Base-by-base conservation (phyloP, 148 eudicot species). In the Vaccinium darrowii region DNA sequence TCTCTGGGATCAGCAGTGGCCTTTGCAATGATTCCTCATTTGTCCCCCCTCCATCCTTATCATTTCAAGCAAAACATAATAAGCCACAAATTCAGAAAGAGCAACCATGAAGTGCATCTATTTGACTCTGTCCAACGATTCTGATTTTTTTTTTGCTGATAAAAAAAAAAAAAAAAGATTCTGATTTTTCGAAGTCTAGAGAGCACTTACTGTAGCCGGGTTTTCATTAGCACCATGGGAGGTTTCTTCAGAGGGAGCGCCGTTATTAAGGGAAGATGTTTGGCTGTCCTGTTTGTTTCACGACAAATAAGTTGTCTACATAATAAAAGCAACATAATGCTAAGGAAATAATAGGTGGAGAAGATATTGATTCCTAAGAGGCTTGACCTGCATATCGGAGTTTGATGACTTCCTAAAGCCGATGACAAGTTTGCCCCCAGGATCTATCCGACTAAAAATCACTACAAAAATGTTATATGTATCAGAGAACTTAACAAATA, bases 391-490 rank as follows among this genome's bases (percentile, higher is more conserved):
- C 76, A 81, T 49, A 80, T 97, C 96, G 53, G 88, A 83, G 87
- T 78, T 90, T 83, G 93, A 84, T 67, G 99, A 92, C 91, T 91
- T 97, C 36, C 98, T 97, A 85, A 88, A 93, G 51, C 98, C 99
- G 51, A 97, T 97, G 81, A 97, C 95, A 85, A 97, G 96, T 84
- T 92, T 93, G 71, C 94, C 95, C 81, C 94, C 98, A 79, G 99
- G 99, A 89, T 95, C 98, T 82, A 90, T 92, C 82, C 96, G 89
- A 86, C 99, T 97, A 91, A 97, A 97, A 56, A 88, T 95, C 87
- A 97, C 99, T 95, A 81, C 30, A 65, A 87, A 62, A 82, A 81
- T 76, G 58, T 49, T 52, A 81, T 25, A 49, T 49, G 72, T 15
- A 19, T 19, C 21, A 80, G 52, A 60, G 6, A 54, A 56, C n/a